These are phyloP conservation scores for Phialophora chinensis DNA, from an alignment of 2,329 filamentous ascomycete genomes.

Conservation along the genomic window DNA sequence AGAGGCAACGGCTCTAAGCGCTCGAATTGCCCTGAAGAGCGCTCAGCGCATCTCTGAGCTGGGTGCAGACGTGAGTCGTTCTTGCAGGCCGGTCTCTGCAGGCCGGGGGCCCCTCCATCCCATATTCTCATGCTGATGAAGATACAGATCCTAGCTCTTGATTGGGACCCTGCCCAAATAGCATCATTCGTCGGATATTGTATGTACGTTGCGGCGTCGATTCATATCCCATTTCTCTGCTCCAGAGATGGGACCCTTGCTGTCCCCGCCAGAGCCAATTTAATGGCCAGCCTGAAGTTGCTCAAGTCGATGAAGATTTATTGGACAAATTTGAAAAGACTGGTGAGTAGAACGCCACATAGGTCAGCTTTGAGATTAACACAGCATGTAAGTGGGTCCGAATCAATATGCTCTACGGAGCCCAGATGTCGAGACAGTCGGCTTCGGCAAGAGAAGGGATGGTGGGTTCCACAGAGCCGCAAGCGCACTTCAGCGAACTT, in stretches of 20 bases:
- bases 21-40: slow-evolving; percentile 23
- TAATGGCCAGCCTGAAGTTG: slow-evolving; percentile 21
- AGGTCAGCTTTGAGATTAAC: background rate
- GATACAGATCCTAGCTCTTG: slow-evolving; percentile 14
- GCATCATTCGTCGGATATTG: slow-evolving; percentile 26
- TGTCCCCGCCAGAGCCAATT: slow-evolving; percentile 14
- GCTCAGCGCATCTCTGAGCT: slow-evolving; percentile 20
- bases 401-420: slow-evolving; percentile 25
- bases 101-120: no score
- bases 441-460: background rate
- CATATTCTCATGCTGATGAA: no score
- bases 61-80: slow-evolving; percentile 1
- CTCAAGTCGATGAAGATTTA: slow-evolving; percentile 26
- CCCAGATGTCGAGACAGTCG: slow-evolving; percentile 14
- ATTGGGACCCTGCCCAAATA: slow-evolving; percentile 21
- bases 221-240: slow-evolving; percentile 22
- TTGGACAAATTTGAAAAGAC: slow-evolving; percentile 23
- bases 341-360: slow-evolving; percentile 15
- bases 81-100: no score
- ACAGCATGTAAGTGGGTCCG: slow-evolving; percentile 13
- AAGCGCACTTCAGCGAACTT: slow-evolving; percentile 14
- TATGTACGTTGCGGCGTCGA: slow-evolving; percentile 27
- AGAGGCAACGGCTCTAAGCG: slow-evolving; percentile 16
- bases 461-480: background rate
- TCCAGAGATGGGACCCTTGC: slow-evolving; percentile 18